A percentile compares a stretch with the other conserved stretches of the same genome.
Conservation (phyloP, 257 asterid genomes). For the Craterostigma plantagineum region DNA sequence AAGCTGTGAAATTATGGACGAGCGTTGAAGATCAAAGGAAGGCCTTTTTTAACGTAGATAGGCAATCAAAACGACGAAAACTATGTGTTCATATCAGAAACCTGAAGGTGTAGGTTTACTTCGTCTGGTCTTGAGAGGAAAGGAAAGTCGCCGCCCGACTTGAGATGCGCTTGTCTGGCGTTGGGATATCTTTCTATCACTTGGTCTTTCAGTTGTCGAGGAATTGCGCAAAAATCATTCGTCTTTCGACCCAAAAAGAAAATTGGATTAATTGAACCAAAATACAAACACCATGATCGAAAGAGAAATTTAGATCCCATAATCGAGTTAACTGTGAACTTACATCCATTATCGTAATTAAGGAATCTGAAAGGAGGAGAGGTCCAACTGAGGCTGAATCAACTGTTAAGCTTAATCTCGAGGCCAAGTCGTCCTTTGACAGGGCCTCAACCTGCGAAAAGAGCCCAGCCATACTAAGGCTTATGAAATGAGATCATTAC, state of each 20-base stretch:
- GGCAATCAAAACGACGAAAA: background rate
- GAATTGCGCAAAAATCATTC: constrained; percentile 69
- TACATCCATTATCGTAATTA: constrained; percentile 85
- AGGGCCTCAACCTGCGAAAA: constrained; percentile 71
- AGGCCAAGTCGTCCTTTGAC: constrained; percentile 78
- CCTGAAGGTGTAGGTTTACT: constrained; percentile 99
- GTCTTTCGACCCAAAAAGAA: too few species aligned
- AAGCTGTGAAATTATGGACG: constrained; percentile 32
- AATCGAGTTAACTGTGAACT: constrained; percentile 12
- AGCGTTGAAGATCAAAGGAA: too few species aligned
- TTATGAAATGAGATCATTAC: too few species aligned
- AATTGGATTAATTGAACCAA: too few species aligned
- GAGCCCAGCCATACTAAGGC: background rate
- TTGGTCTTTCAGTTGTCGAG: constrained; percentile 81
- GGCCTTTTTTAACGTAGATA: background rate
- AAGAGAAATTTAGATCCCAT: too few species aligned
- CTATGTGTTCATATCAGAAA: constrained; percentile 4
- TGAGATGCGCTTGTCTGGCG: constrained; percentile 80
- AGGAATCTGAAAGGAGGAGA: constrained; percentile 74
- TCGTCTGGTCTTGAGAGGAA: constrained; percentile 93
- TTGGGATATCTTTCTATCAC: constrained; percentile 81
- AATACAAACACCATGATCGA: too few species aligned
- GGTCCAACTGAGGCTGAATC: constrained; percentile 72
- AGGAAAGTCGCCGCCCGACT: constrained; percentile 89
- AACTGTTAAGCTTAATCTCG: constrained; percentile 74